Conservation (phyloP, 2,329 filamentous ascomycete species). For the Fusarium udum region DNA sequence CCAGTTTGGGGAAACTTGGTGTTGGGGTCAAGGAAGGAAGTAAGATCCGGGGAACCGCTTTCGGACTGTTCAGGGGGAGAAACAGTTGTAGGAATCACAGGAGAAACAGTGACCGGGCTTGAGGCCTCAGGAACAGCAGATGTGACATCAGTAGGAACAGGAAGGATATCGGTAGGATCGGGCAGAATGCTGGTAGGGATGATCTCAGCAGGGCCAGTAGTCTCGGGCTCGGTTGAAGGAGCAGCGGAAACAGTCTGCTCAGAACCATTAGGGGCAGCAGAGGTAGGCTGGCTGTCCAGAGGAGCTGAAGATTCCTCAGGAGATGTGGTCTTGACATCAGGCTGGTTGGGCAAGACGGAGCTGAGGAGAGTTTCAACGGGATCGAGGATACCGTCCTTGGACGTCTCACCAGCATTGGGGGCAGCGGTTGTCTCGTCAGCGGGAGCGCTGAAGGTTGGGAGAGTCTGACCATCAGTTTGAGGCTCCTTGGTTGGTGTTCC, state of each 20-base stretch:
- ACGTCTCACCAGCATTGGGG: conserved; percentile 12
- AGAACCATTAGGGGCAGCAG: conserved; percentile 7
- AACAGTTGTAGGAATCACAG: conserved; percentile 16
- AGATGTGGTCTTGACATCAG: conserved; percentile 11
- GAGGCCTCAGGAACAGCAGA: conserved; percentile 18
- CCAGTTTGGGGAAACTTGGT: conserved; percentile 20
- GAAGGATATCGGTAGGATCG: conserved; percentile 17
- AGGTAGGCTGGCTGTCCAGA: conserved; percentile 13
- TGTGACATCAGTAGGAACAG: conserved; percentile 9
- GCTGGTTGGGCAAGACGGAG: conserved; percentile 25
- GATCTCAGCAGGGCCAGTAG: conserved; percentile 12
- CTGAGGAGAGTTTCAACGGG: conserved; percentile 38
- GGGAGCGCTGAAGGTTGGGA: conserved; percentile 13
- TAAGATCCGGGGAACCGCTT: conserved; percentile 13
- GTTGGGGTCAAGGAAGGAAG: conserved; percentile 22
- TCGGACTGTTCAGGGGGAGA: not conserved
- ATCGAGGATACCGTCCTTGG: conserved; percentile 34
- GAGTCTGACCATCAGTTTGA: conserved; percentile 13
- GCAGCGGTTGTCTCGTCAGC: conserved; percentile 18
- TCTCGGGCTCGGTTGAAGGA: conserved; percentile 23
- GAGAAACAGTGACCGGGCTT: conserved; percentile 19
- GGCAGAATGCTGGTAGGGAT: conserved; percentile 22
- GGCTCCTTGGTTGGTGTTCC: conserved; percentile 19
- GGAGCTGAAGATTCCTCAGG: conserved; percentile 14
- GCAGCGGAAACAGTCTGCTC: conserved; percentile 20